A percentile compares a stretch with the other conserved stretches of the same genome.
Evolutionary conservation across 2,329 filamentous ascomycete species (phyloP).

Genomic region (Talaromyces pinophilus): DNA sequence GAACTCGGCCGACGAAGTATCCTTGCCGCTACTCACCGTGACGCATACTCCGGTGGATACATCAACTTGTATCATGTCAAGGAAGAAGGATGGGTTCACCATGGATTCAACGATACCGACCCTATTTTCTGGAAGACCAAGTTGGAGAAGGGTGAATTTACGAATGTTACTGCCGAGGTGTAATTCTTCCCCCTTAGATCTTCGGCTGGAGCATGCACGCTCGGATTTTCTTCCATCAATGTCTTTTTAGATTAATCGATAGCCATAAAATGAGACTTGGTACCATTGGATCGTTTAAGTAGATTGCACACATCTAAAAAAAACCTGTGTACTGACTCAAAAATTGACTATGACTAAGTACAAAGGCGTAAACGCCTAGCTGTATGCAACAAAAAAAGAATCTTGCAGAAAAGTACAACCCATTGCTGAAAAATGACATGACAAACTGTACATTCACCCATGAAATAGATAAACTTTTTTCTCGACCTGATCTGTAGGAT

Average conservation of each 20-base stretch:
- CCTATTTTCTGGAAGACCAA: conserved; percentile 99
- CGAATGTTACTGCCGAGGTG: conserved; percentile 81
- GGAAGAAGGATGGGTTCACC: conserved; percentile 98
- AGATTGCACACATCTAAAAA: not conserved
- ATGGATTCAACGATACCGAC: conserved; percentile 97
- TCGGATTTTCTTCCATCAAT: not conserved
- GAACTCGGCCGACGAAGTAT: conserved; percentile 91
- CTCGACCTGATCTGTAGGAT: not conserved
- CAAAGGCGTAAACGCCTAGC: conserved; percentile 16
- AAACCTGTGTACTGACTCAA: not conserved
- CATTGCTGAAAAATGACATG: not conserved
- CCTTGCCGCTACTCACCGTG: conserved; percentile 90
- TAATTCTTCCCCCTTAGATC: conserved; percentile 25
- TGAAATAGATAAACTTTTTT: not conserved
- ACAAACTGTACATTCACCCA: not conserved
- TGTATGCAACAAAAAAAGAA: conserved; percentile 15
- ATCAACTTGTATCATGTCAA: conserved; percentile 99
- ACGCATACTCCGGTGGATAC: conserved; percentile 97
- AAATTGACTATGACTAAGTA: not conserved
- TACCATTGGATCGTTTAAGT: not conserved
- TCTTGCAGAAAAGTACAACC: not conserved
- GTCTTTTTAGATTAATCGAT: conserved; percentile 7
- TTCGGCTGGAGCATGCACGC: not conserved
- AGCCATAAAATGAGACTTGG: not conserved
- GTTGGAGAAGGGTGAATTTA: conserved; percentile 97